Conservation (phyloP, 352 stramenopile species). For the Globisporangium alternatum region DNA sequence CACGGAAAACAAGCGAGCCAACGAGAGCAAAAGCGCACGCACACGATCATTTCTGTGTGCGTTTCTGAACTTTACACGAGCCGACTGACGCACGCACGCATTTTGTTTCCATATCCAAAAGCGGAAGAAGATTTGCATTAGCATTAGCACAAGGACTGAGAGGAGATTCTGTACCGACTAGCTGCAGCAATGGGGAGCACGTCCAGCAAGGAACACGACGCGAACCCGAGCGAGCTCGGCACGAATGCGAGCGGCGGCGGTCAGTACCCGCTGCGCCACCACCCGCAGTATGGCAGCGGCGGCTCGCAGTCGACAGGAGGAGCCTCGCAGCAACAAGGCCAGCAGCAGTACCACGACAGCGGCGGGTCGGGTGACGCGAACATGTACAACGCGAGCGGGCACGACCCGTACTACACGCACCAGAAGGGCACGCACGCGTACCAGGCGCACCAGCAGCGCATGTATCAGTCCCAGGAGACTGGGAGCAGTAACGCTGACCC, state of each 20-base stretch:
- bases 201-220: constrained; percentile 79
- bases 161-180: not conserved
- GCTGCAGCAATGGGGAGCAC: constrained; percentile 65
- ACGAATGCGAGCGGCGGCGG: constrained; percentile 42
- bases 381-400: constrained; percentile 13
- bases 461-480: constrained; percentile 15
- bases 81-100: not conserved
- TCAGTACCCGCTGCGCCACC: constrained; percentile 65
- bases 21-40: not conserved
- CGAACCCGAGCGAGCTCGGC: constrained; percentile 74
- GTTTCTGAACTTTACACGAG: constrained; percentile 7
- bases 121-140: no score
- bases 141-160: not conserved
- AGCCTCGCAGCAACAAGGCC: constrained; percentile 17
- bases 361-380: constrained; percentile 8
- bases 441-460: constrained; percentile 14
- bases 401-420: constrained; percentile 21
- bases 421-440: constrained; percentile 6
- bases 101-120: not conserved
- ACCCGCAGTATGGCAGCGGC: constrained; percentile 46
- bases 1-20: not conserved
- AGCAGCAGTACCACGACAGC: constrained; percentile 21
- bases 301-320: constrained; percentile 8
- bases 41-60: constrained; percentile 8
- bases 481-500: not conserved